phyloP scores from a whole-genome alignment of 345 rosid species.

The Murraya paniculata region DNA sequence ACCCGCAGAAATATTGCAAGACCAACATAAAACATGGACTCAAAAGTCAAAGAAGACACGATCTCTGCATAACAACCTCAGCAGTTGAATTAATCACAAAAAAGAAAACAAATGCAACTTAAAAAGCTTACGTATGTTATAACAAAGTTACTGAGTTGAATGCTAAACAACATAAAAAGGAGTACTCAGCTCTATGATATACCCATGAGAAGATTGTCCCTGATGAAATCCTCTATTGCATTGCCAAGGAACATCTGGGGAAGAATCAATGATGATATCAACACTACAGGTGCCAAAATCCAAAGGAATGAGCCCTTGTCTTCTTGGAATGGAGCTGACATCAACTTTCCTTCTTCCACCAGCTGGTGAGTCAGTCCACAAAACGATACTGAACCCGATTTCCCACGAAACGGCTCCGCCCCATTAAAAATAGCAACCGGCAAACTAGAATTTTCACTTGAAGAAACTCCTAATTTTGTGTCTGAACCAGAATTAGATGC shows the following conservation, averaged over 20 bases:
- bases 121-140: background rate
- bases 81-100: background rate
- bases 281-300: conserved; percentile 66
- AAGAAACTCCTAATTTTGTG: conserved; percentile 14
- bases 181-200: background rate
- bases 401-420: conserved; percentile 66
- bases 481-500: conserved; percentile 35
- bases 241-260: conserved; percentile 69
- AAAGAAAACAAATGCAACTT: background rate
- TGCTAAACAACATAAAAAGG: background rate
- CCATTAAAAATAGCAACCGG: conserved; percentile 27
- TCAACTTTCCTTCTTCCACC: conserved; percentile 65
- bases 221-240: conserved; percentile 47
- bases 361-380: conserved; percentile 68
- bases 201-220: conserved; percentile 56
- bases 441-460: conserved; percentile 17
- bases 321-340: conserved; percentile 66
- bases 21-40: conserved; percentile 69
- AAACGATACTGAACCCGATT: conserved; percentile 81
- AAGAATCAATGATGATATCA: conserved; percentile 60
- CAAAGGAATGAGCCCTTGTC: conserved; percentile 67
- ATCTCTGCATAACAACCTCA: conserved; percentile 48
- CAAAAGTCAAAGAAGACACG: conserved; percentile 52
- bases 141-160: background rate
- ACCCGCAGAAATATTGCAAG: conserved; percentile 60